Conservation (phyloP, 768 basidiomycete genomes). For the Kwoniella heveanensis region DNA sequence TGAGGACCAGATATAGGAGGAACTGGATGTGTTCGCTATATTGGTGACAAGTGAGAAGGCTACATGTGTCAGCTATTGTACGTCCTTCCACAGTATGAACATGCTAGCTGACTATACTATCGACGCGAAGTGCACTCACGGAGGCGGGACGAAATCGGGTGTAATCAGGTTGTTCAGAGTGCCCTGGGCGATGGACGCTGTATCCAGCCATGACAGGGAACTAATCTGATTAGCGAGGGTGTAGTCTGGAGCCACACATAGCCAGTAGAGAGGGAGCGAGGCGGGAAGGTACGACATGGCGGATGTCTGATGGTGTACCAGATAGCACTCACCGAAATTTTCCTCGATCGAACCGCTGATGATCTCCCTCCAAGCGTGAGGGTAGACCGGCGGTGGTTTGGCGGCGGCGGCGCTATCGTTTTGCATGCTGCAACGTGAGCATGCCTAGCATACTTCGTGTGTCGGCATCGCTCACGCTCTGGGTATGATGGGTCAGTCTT, state of each 20-base stretch:
- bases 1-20: constrained; percentile 28
- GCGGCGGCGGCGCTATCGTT: background rate
- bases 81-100: too few species aligned
- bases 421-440: background rate
- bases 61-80: too few species aligned
- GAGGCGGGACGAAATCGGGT: constrained; percentile 22
- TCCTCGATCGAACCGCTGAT: constrained; percentile 32
- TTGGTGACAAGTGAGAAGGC: too few species aligned
- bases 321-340: constrained; percentile 24
- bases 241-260: too few species aligned
- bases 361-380: constrained; percentile 26
- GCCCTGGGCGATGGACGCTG: constrained; percentile 24
- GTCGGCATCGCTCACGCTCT: too few species aligned
- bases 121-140: constrained; percentile 21
- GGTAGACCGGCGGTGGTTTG: constrained; percentile 10
- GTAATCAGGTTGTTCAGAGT: constrained; percentile 16
- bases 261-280: too few species aligned
- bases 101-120: too few species aligned
- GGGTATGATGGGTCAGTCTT: too few species aligned
- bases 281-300: too few species aligned
- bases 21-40: constrained; percentile 41
- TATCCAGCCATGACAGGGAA: background rate
- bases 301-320: background rate
- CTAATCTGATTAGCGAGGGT: too few species aligned
- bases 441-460: too few species aligned